Base-by-base conservation (phyloP, 108 stramenopile genomes). In the Discostella pseudostelligera region DNA sequence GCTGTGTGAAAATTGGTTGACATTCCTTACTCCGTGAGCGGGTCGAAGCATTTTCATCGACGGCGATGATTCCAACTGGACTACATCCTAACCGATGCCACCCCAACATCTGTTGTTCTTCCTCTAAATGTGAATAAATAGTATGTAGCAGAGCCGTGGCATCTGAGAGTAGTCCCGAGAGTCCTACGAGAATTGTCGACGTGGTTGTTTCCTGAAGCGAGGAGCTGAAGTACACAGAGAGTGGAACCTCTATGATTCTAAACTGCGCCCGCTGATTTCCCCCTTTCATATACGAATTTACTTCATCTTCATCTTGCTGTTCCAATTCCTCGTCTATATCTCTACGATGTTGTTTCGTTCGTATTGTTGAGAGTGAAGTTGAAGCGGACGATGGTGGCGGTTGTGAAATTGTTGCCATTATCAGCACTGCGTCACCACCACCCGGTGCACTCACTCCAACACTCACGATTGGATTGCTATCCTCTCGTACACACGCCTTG, bases 111-210 rank as follows among this genome's bases (percentile, higher is more conserved):
- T 59, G 66, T 68, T 73, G 77, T 50, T 78, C 71, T 57, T 78
- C 66, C 48, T 72, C 72, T 26, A 78, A 39, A 19, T 67, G 39
- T 19, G 65, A 54, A 48, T 78, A 69, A 14, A 68, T 44, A 8
- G 67, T 72, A 40, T 68, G 65, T 7, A 78, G 72, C 25, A 78
- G 43, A 10, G 65, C 32, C 0, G 77, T 58, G 45, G 82, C 84
- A 63, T 93, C 92, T 4, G 85, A 65, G 17, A 93, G 50, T 26
- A 88, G 70, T 8, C 92, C 92, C 24, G 78, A 79, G 50, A 93
- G 69, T 29, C 78, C 88, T 2, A 89, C 56, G 20, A 82, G 62
- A 5, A 84, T 56, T 39, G 65, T 57, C 11, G 72, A 60, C 8
- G 68, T 51, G 39, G 67, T 17, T 44, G 39, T 36, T 28, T 46